phyloP scores from a whole-genome alignment of 306 rosid species.

The Arachis stenosperma region DNA sequence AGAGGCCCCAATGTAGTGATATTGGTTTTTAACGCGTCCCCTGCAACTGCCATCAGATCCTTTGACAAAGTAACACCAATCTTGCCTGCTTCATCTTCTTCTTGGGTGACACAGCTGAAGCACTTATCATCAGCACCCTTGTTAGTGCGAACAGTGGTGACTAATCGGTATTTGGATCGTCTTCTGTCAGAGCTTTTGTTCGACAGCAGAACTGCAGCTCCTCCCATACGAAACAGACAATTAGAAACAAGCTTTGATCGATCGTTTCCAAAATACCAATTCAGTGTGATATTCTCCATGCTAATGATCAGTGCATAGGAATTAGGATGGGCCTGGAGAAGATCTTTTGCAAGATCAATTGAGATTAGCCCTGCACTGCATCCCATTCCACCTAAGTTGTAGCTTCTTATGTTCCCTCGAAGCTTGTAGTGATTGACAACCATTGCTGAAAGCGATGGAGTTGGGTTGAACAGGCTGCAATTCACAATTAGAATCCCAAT shows the following conservation, averaged over 20 bases:
- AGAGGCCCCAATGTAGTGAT: conserved; percentile 92
- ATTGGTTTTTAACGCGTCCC: conserved; percentile 86
- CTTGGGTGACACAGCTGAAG: conserved; percentile 84
- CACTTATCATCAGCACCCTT: conserved; percentile 92
- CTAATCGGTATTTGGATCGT: conserved; percentile 77
- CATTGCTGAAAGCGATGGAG: conserved; percentile 95
- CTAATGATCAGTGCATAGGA: conserved; percentile 84
- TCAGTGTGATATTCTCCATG: conserved; percentile 95
- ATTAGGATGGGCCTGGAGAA: conserved; percentile 84
- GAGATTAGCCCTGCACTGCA: conserved; percentile 94
- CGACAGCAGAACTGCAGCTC: conserved; percentile 83
- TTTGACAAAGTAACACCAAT: conserved; percentile 87
- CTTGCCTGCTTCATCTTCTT: conserved; percentile 75
- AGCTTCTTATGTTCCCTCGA: conserved; percentile 78
- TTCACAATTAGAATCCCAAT: conserved; percentile 86
- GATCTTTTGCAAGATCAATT: conserved; percentile 85
- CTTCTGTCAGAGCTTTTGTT: conserved; percentile 74
- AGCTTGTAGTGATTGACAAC: conserved; percentile 85
- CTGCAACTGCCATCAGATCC: conserved; percentile 93
- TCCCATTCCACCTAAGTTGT: conserved; percentile 93
- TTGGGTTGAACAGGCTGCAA: conserved; percentile 90
- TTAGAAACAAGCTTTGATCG: conserved; percentile 89
- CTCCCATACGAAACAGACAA: conserved; percentile 90
- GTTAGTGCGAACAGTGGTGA: conserved; percentile 78
- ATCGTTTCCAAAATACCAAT: conserved; percentile 94